A percentile compares a stretch with the other conserved stretches of the same genome.
Conservation (phyloP, 768 basidiomycete species). For the Serendipita sp. region DNA sequence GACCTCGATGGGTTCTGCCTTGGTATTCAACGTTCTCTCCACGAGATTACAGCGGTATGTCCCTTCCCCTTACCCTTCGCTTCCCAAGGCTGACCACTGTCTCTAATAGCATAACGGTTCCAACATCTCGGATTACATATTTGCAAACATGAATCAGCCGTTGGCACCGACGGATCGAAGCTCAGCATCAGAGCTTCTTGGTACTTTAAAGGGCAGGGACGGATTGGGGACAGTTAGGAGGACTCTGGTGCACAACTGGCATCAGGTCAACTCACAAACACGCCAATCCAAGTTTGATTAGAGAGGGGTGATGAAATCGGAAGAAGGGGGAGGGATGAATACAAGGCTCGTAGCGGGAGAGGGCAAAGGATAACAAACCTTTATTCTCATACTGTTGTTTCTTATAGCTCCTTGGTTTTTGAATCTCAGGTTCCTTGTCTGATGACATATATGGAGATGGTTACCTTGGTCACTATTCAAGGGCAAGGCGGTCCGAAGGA, state of each 20-base stretch:
- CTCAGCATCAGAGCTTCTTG: conserved; percentile 37
- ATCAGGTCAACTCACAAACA: conserved; percentile 18
- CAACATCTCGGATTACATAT: conserved; percentile 37
- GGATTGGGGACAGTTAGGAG: conserved; percentile 19
- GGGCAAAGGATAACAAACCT: too few relatives aligned
- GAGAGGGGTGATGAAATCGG: too few relatives aligned
- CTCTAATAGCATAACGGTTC: conserved; percentile 35
- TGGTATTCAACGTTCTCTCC: conserved; percentile 48
- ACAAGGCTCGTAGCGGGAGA: too few relatives aligned
- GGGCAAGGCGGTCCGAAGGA: too few relatives aligned
- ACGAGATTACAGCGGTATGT: conserved; percentile 51
- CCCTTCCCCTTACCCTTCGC: background rate
- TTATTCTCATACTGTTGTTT: too few relatives aligned
- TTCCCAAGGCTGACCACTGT: background rate
- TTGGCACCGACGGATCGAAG: conserved; percentile 50
- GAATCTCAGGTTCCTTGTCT: too few relatives aligned
- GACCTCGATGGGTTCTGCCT: conserved; percentile 50
- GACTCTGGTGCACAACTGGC: conserved; percentile 22
- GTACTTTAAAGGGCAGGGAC: conserved; percentile 10
- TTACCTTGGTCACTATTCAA: too few relatives aligned
- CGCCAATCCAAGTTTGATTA: background rate
- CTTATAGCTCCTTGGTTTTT: too few relatives aligned
- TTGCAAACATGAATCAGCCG: conserved; percentile 46
- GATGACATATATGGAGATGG: too few relatives aligned
- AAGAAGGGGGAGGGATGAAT: too few relatives aligned